Base-by-base conservation (phyloP, 2,329 filamentous ascomycete species). In the Sclerotinia subarctica region DNA sequence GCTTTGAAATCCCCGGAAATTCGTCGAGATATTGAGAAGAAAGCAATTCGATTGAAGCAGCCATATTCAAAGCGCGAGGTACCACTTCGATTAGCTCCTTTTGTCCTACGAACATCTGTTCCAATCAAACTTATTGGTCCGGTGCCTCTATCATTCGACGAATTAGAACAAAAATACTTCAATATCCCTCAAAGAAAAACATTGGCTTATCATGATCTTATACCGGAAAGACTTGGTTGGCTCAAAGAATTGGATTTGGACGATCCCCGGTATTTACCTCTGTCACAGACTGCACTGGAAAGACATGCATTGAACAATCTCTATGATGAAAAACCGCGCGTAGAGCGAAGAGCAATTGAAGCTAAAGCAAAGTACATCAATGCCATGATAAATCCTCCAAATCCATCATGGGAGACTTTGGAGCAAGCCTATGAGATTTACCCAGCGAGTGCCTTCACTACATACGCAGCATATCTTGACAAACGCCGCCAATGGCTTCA, bases 301-400 rank as follows among this genome's bases (percentile, higher is more conserved):
- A 8, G 24, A 2, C 21, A 62, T 15, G 58, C 4, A 62, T 51
- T 62, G 6, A 26, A 62, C 21, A n/a, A 60, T 35, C 29, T 60
- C 44, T 35, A 60, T 35, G 44, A 49, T 24, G 13, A 49, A 10
- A 64, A 42, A 29, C 13, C 60, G 21, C 32, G n/a, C 3, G 32
- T 53, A 11, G 60, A 64, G 32, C 47, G 60, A 38, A 64, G 60
- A 64, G 60, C 47, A 1, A 64, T 64, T 4, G 29, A 64, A 42
- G 60, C 60, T 19, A 64, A 42, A 6, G 60, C 60, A 42, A 51
- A 15, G 15, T 64, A 38, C 52, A 26, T 64, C 5, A 51, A 38
- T 51, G 60, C 35, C 7, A 53, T 29, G 47, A n/a, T 51, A 32
- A 10, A 42, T 2, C 8, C 49, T 1, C 47, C 60, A 4, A 19